A percentile compares a stretch with the other conserved stretches of the same genome.
phyloP scores from a whole-genome alignment of 2,329 filamentous ascomycete species.

The Elsinoe arachidis region DNA sequence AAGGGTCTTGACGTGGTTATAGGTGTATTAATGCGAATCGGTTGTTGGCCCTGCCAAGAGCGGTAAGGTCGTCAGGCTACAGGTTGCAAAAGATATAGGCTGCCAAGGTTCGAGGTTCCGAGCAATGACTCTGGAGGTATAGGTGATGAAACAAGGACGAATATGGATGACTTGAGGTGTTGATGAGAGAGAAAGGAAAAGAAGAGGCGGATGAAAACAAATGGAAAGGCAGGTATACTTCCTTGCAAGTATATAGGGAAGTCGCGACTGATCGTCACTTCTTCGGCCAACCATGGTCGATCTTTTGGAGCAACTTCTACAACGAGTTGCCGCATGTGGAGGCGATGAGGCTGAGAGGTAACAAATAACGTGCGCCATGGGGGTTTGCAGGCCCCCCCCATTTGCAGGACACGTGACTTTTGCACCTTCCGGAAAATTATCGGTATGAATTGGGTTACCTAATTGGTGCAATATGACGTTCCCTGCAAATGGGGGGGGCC shows the following conservation, averaged over 20 bases:
- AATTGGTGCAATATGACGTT: no score
- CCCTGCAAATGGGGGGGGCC: no score
- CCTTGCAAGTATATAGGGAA: neutral
- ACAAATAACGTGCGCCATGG: no score
- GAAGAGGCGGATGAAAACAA: neutral
- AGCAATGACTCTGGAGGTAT: neutral
- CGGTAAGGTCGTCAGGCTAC: neutral
- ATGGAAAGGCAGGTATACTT: neutral
- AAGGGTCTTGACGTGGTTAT: neutral
- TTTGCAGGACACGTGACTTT: no score
- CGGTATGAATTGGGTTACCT: no score
- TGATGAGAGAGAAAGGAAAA: neutral
- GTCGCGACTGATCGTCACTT: conserved; percentile 1
- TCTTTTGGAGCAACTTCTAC: neutral
- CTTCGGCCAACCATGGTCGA: neutral
- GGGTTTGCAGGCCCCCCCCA: no score
- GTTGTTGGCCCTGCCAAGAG: neutral
- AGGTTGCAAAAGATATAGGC: neutral
- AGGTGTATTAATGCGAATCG: neutral
- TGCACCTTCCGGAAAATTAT: no score
- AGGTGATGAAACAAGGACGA: neutral
- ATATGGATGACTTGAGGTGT: neutral
- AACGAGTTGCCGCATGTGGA: neutral
- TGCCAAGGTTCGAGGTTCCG: neutral
- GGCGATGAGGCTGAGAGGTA: neutral